phyloP scores from a whole-genome alignment of 2,329 filamentous ascomycete genomes.

The Claviceps sp. region DNA sequence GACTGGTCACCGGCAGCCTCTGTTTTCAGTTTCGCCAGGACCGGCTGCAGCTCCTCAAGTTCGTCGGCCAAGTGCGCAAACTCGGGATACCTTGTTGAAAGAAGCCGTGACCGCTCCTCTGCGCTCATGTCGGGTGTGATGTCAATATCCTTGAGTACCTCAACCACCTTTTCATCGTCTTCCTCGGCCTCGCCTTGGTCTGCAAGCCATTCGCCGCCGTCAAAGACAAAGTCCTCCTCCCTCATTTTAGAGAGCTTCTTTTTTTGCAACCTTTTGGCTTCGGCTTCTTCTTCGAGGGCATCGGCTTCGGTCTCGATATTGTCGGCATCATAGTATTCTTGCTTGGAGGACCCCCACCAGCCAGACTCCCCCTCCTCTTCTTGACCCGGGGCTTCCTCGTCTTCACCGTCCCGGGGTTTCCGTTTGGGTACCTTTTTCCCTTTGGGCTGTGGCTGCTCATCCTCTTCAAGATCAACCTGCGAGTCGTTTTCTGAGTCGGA shows the following conservation, averaged over 20 bases:
- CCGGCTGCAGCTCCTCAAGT: slow-evolving; percentile 57
- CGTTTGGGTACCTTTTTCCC: slow-evolving; percentile 11
- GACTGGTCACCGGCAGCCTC: slow-evolving; percentile 37
- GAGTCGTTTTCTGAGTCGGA: slow-evolving; percentile 31
- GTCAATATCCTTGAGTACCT: slow-evolving; percentile 73
- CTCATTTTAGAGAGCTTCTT: slow-evolving; percentile 84
- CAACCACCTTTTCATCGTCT: slow-evolving; percentile 55
- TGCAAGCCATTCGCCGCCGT: slow-evolving; percentile 73
- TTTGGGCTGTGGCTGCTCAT: slow-evolving; percentile 4
- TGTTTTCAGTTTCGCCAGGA: slow-evolving; percentile 44
- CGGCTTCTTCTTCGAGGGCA: slow-evolving; percentile 81
- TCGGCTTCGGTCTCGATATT: slow-evolving; percentile 48
- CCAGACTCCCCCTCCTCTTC: slow-evolving; percentile 45
- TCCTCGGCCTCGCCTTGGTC: slow-evolving; percentile 36
- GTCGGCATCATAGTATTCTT: slow-evolving; percentile 90
- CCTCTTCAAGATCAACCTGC: slow-evolving; percentile 16
- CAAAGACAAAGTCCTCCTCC: slow-evolving; percentile 86
- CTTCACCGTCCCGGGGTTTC: slow-evolving; percentile 18
- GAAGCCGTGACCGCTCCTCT: slow-evolving; percentile 60
- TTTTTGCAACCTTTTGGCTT: slow-evolving; percentile 76
- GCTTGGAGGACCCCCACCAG: slow-evolving; percentile 78
- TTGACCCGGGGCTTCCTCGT: slow-evolving; percentile 47
- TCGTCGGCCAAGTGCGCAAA: slow-evolving; percentile 79
- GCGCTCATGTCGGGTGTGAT: slow-evolving; percentile 66
- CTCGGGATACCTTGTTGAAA: slow-evolving; percentile 78